Percentiles rank a stretch among this genome's conserved stretches.
Evolutionary conservation across 495 filamentous ascomycete species (phyloP).

Genomic region (Penicillium angulare): DNA sequence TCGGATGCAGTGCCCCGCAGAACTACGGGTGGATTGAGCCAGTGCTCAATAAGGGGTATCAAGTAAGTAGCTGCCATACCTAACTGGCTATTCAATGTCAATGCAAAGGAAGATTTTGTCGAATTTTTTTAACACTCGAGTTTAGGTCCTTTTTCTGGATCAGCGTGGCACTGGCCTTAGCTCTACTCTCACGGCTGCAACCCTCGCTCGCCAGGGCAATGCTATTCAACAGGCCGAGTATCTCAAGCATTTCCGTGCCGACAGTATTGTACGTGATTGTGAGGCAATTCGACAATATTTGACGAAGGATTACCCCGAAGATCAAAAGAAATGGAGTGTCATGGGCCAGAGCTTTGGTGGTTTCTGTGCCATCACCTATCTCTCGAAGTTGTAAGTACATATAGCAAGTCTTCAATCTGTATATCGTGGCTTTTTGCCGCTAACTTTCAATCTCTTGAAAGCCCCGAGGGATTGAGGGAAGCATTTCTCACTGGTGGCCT

Average conservation of each 20-base stretch:
- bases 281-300: slow-evolving; percentile 78
- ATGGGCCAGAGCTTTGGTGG: slow-evolving; percentile 93
- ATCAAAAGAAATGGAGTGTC: slow-evolving; percentile 76
- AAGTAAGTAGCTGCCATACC: no score
- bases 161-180: slow-evolving; percentile 87
- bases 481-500: slow-evolving; percentile 82
- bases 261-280: slow-evolving; percentile 83
- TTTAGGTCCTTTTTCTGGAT: slow-evolving; percentile 76
- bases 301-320: slow-evolving; percentile 64
- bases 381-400: slow-evolving; percentile 64
- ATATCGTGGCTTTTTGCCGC: slow-evolving; percentile 1
- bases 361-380: slow-evolving; percentile 77
- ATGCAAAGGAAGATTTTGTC: background rate
- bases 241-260: slow-evolving; percentile 83
- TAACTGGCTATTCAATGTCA: background rate
- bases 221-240: slow-evolving; percentile 70
- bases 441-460: slow-evolving; percentile 14
- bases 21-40: slow-evolving; percentile 60
- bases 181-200: slow-evolving; percentile 69
- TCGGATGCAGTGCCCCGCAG: slow-evolving; percentile 71
- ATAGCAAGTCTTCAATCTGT: background rate
- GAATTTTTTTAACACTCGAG: background rate
- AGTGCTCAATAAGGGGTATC: slow-evolving; percentile 78
- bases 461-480: slow-evolving; percentile 74
- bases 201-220: slow-evolving; percentile 62